Conservation (phyloP, 2,329 filamentous ascomycete genomes). For the Trichoderma sp. region DNA sequence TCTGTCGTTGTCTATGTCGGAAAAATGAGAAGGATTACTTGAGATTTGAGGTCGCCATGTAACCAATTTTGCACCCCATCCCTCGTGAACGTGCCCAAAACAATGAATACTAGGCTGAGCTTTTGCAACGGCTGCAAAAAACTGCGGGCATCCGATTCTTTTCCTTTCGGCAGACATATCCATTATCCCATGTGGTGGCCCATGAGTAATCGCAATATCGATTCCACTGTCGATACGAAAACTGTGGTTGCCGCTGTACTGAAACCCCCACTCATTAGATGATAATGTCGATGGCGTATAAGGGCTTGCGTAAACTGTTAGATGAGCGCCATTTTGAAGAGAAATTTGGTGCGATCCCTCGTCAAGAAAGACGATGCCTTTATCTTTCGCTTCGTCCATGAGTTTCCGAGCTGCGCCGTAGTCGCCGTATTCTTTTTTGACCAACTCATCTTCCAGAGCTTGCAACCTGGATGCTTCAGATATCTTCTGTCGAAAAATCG, state of each 20-base stretch:
- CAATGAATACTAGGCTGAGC: conserved; percentile 43
- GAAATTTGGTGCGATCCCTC: conserved; percentile 48
- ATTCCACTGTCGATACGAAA: conserved; percentile 36
- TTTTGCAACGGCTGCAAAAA: conserved; percentile 39
- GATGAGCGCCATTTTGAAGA: conserved; percentile 46
- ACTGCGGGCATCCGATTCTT: conserved; percentile 39
- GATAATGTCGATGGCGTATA: conserved; percentile 46
- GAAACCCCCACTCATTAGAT: conserved; percentile 47
- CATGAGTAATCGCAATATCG: conserved; percentile 44
- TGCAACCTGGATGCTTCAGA: conserved; percentile 24
- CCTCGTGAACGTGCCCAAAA: conserved; percentile 43
- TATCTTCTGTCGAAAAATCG: conserved; percentile 41
- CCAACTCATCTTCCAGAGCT: conserved; percentile 14
- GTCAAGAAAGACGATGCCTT: conserved; percentile 47
- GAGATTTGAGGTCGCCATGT: conserved; percentile 47
- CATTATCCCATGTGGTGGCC: conserved; percentile 47
- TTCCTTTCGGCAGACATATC: conserved; percentile 42
- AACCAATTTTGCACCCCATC: conserved; percentile 49
- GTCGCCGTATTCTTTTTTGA: conserved; percentile 43
- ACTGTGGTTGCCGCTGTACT: conserved; percentile 44
- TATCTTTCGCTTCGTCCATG: conserved; percentile 31
- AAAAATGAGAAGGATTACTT: conserved; percentile 48
- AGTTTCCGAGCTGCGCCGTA: conserved; percentile 43
- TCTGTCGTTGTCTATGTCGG: conserved; percentile 51
- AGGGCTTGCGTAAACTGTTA: conserved; percentile 52